phyloP scores from a whole-genome alignment of 805 yeast species.

The Candida loeiensis region DNA sequence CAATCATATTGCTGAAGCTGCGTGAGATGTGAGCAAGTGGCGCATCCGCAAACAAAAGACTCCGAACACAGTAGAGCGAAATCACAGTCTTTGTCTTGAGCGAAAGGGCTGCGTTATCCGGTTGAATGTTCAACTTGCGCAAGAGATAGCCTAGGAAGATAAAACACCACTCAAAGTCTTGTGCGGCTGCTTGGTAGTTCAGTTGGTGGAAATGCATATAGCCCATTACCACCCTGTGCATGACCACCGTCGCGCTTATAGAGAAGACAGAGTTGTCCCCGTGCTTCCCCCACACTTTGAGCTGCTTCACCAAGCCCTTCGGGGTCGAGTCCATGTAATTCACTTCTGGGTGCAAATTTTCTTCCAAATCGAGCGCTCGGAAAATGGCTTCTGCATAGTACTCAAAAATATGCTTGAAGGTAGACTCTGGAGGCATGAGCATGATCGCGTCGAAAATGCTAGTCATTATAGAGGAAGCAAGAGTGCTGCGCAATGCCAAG shows the following conservation, averaged over 20 bases:
- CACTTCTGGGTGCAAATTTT: constrained; percentile 15
- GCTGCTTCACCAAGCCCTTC: constrained; percentile 8
- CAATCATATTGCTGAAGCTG: constrained; percentile 4
- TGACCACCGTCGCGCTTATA: constrained; percentile 12
- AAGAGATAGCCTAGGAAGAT: constrained; percentile 12
- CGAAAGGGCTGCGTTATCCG: neutral
- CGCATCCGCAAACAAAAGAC: neutral
- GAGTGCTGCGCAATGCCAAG: too few relatives aligned
- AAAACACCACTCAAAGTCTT: constrained; percentile 18
- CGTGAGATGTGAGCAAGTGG: neutral
- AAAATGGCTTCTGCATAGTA: constrained; percentile 6
- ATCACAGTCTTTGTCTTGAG: constrained; percentile 1
- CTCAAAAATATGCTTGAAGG: constrained; percentile 11
- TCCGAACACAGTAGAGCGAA: constrained; percentile 5
- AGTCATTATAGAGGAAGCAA: neutral
- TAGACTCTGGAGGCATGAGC: constrained; percentile 15
- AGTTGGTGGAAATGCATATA: constrained; percentile 14
- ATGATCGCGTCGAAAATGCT: constrained; percentile 13
- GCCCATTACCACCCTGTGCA: constrained; percentile 18
- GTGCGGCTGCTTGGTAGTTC: constrained; percentile 16
- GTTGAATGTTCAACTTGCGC: neutral
- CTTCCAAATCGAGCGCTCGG: constrained; percentile 10
- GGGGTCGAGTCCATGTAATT: constrained; percentile 13
- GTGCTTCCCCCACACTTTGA: constrained; percentile 9
- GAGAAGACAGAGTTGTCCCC: neutral